These are phyloP conservation scores for Spathaspora gorwiae DNA, from an alignment of 805 yeast genomes.

Conservation along the genomic window DNA sequence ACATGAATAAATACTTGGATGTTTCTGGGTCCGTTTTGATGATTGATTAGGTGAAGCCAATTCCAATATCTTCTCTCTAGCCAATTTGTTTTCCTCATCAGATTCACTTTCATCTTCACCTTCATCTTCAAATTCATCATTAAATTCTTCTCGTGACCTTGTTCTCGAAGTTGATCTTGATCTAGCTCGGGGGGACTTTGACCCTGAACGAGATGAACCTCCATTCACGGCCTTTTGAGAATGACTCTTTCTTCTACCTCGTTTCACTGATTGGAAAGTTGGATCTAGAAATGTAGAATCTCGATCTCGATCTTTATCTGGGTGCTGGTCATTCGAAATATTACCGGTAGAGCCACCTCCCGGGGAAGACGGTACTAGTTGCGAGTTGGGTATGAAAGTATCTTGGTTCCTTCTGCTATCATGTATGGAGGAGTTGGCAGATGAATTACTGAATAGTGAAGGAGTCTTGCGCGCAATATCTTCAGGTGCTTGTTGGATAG, in stretches of 20 bases:
- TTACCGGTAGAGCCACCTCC: background rate
- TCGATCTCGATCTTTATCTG: background rate
- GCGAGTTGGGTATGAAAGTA: slow-evolving; percentile 1
- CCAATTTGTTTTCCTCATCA: slow-evolving; percentile 23
- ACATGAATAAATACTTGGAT: slow-evolving; percentile 74
- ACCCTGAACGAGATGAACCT: slow-evolving; percentile 4
- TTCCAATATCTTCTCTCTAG: slow-evolving; percentile 59
- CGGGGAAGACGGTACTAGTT: slow-evolving; percentile 1
- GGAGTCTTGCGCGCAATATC: slow-evolving; percentile 45
- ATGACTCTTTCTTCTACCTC: slow-evolving; percentile 37
- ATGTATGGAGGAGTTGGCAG: slow-evolving; percentile 23
- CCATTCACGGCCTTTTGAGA: slow-evolving; percentile 8
- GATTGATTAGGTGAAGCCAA: slow-evolving; percentile 56
- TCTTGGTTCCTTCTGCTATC: background rate
- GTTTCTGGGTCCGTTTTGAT: slow-evolving; percentile 58
- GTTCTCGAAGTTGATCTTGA: slow-evolving; percentile 5
- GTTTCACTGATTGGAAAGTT: slow-evolving; percentile 36
- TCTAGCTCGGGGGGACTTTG: slow-evolving; percentile 13
- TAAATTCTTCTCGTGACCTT: slow-evolving; percentile 17
- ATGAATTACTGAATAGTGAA: slow-evolving; percentile 51
- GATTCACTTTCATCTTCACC: slow-evolving; percentile 22
- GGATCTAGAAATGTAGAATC: slow-evolving; percentile 18
- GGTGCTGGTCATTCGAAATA: background rate
- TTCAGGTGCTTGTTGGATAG: slow-evolving; percentile 35
- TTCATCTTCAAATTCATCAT: slow-evolving; percentile 20